Conservation (phyloP, 257 asterid species). For the Ophiorrhiza pumila region DNA sequence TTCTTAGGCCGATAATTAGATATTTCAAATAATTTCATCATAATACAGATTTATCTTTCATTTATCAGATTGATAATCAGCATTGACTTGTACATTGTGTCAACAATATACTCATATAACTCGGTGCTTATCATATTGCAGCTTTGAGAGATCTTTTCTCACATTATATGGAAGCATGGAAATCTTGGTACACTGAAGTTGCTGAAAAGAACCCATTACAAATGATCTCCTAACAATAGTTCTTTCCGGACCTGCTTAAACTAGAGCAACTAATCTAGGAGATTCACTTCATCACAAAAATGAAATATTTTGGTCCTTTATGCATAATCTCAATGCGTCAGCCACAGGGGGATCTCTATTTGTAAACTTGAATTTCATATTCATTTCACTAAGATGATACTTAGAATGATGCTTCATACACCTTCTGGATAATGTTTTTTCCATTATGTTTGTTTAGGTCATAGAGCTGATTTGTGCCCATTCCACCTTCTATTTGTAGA, state of each 20-base stretch:
- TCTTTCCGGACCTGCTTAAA: slow-evolving; percentile 3
- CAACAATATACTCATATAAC: slow-evolving; percentile 16
- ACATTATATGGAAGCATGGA: slow-evolving; percentile 94
- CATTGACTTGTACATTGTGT: too few species aligned
- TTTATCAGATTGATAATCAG: background rate
- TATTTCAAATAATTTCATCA: background rate
- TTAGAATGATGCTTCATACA: background rate
- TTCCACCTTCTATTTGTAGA: background rate
- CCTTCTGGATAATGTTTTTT: background rate
- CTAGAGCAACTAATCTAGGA: background rate
- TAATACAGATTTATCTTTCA: background rate
- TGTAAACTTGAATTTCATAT: background rate
- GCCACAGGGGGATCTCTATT: background rate
- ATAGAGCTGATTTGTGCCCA: background rate
- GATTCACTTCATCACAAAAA: background rate
- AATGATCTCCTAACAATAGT: slow-evolving; percentile 35
- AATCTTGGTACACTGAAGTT: slow-evolving; percentile 87
- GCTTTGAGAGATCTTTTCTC: slow-evolving; percentile 82
- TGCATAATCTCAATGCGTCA: slow-evolving; percentile 18
- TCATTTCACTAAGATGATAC: background rate
- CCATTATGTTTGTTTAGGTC: background rate
- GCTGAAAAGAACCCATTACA: slow-evolving; percentile 69
- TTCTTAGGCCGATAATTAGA: too few species aligned
- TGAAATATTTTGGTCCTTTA: background rate
- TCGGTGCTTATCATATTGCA: slow-evolving; percentile 35